Evolutionary conservation across 306 rosid species (phyloP), one percentile per base, ranked within the genome.

Genomic region (Prunus salicina): DNA sequence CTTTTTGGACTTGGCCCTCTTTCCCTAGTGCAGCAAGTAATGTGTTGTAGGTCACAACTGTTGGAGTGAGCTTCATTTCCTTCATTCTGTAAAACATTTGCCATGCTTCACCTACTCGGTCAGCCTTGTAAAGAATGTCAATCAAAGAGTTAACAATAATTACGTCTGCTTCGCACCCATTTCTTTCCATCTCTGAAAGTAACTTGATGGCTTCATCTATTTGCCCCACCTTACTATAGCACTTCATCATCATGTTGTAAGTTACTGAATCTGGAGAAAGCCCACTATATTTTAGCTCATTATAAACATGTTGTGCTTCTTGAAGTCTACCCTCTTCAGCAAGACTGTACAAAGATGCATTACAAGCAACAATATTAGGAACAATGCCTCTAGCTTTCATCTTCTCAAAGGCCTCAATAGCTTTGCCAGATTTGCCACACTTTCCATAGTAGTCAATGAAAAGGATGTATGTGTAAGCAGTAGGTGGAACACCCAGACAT

Each of bases 391-490:
- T 86, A 58, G 71, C 64, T 84, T 95, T 89, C 97, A 95, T 95
- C 80, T 82, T 80, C 86, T 84, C 91, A 80, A 89, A 92, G 70
- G 92, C 88, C 14, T 84, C 92, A 60, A 95, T 67, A 71, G 98
- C 97, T 82, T 90, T 87, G 60, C 79, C 82, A 64, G 98, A 84
- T 73, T 95, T 83, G 24, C 97, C 97, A 22, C 89, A 85, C 82
- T 95, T 95, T 78, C 97, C 98, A 74, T 90, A 88, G 79, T 95
- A 88, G 78, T 92, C 97, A 52, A 95, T 95, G 82, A 95, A 92
- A 80, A 90, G 89, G 73, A 95, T 84, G 73, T 89, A 92, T 1
- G 98, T 92, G 82, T 77, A 92, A 79, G 97, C 89, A 64, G 96
- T 90, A 64, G 96, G 96, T 65, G 77, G 58, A 81, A 87, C 87